Conservation (phyloP, 371 early-diverging fungal species). For the Entomophthora muscae region DNA sequence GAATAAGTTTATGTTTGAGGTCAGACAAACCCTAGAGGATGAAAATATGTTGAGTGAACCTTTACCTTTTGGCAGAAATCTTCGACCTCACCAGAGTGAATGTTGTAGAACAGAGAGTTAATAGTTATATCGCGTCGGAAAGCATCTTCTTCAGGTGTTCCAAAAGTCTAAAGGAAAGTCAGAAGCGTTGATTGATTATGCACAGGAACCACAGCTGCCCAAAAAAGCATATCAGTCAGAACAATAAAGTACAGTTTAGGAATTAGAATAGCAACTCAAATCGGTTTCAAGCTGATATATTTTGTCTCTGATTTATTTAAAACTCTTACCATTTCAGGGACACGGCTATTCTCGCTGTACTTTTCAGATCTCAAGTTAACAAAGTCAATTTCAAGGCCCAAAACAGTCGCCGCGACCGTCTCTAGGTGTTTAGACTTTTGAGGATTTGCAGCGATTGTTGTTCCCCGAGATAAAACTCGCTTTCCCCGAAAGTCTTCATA, state of each 20-base stretch:
- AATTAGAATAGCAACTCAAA: too few relatives aligned
- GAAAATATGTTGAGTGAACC: background rate
- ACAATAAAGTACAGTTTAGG: background rate
- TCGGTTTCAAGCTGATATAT: too few relatives aligned
- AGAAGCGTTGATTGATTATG: background rate
- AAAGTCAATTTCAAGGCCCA: constrained; percentile 82
- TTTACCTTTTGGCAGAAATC: constrained; percentile 66
- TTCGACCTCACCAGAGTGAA: constrained; percentile 75
- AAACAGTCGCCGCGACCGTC: constrained; percentile 81
- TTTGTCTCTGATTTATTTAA: too few relatives aligned
- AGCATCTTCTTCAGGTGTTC: constrained; percentile 94
- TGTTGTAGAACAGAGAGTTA: constrained; percentile 96
- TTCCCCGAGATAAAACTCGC: constrained; percentile 22
- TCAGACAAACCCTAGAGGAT: constrained; percentile 55
- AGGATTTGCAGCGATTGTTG: constrained; percentile 85
- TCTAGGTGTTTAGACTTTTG: constrained; percentile 98
- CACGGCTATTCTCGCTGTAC: constrained; percentile 69
- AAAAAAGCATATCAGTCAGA: too few relatives aligned
- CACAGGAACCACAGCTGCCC: too few relatives aligned
- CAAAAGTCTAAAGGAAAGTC: constrained; percentile 53
- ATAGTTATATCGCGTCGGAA: constrained; percentile 95
- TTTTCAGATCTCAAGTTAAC: constrained; percentile 88
- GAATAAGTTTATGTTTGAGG: constrained; percentile 42
- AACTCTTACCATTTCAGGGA: constrained; percentile 38
- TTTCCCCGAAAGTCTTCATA: constrained; percentile 13